Evolutionary conservation across 441 rosid species (phyloP).

Genomic region (Geranium incanum): DNA sequence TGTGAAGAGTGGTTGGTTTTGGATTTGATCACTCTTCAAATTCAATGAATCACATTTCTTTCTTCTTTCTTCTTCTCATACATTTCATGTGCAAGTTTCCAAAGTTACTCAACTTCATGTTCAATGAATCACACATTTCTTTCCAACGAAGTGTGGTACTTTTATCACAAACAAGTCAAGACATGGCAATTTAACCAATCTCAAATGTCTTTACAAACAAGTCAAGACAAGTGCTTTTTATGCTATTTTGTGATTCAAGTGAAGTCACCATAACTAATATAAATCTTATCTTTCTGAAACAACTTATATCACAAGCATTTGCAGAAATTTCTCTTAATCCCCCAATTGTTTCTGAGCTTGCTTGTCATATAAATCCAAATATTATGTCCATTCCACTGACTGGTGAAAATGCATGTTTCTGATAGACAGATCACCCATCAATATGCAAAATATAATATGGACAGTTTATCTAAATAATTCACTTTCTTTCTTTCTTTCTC

Average conservation of each 20-base stretch:
- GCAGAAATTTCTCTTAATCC: neutral
- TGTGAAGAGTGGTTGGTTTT: neutral
- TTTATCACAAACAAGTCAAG: no score
- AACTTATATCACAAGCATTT: no score
- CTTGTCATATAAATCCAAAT: neutral
- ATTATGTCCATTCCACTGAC: neutral
- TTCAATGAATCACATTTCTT: neutral
- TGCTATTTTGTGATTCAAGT: no score
- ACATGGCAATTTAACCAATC: no score
- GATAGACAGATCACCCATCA: neutral
- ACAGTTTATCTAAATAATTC: constrained; percentile 10
- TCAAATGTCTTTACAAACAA: no score
- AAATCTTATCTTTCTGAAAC: no score
- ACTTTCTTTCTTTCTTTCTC: neutral
- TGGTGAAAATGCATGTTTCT: neutral
- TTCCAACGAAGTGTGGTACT: no score
- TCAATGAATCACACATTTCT: no score
- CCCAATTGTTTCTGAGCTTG: neutral
- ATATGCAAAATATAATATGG: neutral
- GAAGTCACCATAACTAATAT: no score
- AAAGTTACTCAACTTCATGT: no score
- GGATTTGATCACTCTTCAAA: neutral
- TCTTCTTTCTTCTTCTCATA: neutral
- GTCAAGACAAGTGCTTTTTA: no score
- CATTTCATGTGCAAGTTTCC: no score